phyloP scores from a whole-genome alignment of 2,329 filamentous ascomycete species.

The Trichoderma sp. region DNA sequence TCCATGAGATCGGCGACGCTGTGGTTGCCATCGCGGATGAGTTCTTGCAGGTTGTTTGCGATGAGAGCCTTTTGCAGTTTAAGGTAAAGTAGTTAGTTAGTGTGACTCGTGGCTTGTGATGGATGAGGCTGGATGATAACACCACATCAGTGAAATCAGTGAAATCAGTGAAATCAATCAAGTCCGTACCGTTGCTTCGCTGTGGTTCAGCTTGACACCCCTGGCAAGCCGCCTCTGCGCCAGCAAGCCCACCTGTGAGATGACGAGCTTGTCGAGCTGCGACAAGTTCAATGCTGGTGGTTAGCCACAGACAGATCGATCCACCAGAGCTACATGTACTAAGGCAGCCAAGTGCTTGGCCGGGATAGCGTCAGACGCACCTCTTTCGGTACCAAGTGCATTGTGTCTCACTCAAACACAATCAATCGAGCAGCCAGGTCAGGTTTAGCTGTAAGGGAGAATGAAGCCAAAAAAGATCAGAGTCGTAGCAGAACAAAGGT shows the following conservation, averaged over 20 bases:
- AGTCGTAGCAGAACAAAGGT: background rate
- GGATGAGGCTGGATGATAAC: too few relatives aligned
- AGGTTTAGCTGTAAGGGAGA: background rate
- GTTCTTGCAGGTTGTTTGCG: constrained; percentile 86
- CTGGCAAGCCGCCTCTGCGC: constrained; percentile 85
- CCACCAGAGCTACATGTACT: background rate
- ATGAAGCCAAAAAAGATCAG: background rate
- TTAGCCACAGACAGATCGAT: background rate
- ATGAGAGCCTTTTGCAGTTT: constrained; percentile 63
- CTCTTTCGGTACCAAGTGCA: constrained; percentile 52
- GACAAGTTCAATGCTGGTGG: background rate
- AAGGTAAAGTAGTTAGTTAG: background rate
- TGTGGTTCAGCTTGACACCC: constrained; percentile 85
- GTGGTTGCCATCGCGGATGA: constrained; percentile 94
- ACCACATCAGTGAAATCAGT: too few relatives aligned
- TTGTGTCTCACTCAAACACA: constrained; percentile 24
- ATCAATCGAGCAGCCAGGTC: background rate
- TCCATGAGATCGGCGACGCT: constrained; percentile 91
- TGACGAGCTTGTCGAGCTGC: constrained; percentile 93
- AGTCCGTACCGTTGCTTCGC: constrained; percentile 72
- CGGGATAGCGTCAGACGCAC: constrained; percentile 32
- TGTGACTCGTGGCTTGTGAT: background rate
- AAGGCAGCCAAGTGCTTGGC: background rate
- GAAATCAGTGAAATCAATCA: too few relatives aligned
- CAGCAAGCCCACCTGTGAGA: constrained; percentile 82